Conservation (phyloP, 148 eudicot genomes). For the Vaccinium vitisidaea region DNA sequence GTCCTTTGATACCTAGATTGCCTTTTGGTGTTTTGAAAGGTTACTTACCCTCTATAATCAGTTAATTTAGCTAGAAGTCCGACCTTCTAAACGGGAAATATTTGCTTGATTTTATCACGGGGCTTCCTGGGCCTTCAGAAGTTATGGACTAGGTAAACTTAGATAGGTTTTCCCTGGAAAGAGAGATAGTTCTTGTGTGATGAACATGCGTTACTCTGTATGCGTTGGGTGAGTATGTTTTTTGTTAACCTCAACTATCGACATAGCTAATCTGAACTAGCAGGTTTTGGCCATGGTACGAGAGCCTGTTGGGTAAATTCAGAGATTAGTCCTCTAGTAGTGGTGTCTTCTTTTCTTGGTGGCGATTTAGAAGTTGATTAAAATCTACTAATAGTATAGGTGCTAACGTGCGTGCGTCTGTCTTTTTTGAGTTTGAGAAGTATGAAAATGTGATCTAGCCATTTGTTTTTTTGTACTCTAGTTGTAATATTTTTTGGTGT, state of each 20-base stretch:
- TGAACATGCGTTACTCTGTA: not conserved
- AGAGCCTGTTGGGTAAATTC: not conserved
- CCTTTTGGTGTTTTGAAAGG: not conserved
- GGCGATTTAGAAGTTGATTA: not conserved
- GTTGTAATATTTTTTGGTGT: constrained; percentile 20
- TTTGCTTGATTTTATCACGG: not conserved
- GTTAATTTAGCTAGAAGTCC: not conserved
- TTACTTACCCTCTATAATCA: not conserved
- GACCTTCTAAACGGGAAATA: not conserved
- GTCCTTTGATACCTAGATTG: not conserved
- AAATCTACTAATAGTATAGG: not conserved
- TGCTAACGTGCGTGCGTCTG: not conserved
- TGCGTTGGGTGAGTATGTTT: not conserved
- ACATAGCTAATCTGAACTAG: not conserved
- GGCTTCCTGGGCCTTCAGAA: not conserved
- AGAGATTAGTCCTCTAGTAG: not conserved
- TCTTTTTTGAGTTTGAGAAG: not conserved
- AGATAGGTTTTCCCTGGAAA: not conserved
- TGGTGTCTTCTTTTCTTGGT: not conserved
- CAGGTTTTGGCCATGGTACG: not conserved
- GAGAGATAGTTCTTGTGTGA: not conserved
- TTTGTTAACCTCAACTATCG: not conserved
- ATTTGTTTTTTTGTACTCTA: constrained; percentile 14
- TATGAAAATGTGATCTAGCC: not conserved
- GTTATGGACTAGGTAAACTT: not conserved